Percentiles rank a stretch among this genome's conserved stretches.
Evolutionary conservation across 169 alveolate species (phyloP).

Genomic region (Theileria parva): DNA sequence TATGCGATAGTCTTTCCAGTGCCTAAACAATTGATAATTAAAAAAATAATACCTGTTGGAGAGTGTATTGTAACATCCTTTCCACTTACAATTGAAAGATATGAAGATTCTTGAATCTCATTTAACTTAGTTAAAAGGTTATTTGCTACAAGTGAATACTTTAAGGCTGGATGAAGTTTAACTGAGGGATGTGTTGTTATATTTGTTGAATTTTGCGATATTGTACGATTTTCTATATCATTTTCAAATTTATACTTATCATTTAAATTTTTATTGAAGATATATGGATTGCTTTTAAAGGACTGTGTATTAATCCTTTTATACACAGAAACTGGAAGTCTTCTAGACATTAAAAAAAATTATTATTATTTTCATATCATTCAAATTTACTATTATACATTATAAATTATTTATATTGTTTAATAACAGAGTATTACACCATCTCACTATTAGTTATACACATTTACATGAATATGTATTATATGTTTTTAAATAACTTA

Average conservation of each 20-base stretch:
- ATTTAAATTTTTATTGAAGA: slow-evolving; percentile 6
- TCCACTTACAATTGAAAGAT: slow-evolving; percentile 72
- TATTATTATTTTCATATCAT: not conserved
- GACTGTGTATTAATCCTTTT: slow-evolving; percentile 20
- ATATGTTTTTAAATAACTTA: no score
- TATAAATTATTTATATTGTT: no score
- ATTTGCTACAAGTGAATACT: slow-evolving; percentile 34
- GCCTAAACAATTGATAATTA: slow-evolving; percentile 33
- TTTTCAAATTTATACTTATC: not conserved
- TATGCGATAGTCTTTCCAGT: slow-evolving; percentile 78
- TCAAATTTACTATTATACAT: no score
- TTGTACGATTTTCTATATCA: not conserved
- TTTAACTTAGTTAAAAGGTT: slow-evolving; percentile 59
- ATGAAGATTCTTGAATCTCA: slow-evolving; percentile 64
- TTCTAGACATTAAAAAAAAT: slow-evolving; percentile 1
- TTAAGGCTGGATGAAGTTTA: slow-evolving; percentile 44
- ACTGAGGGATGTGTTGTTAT: slow-evolving; percentile 12
- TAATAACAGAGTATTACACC: no score
- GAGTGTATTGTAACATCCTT: slow-evolving; percentile 71
- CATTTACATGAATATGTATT: no score
- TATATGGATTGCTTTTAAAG: slow-evolving; percentile 27
- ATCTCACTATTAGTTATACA: no score
- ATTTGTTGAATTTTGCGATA: not conserved
- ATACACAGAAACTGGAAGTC: slow-evolving; percentile 9
- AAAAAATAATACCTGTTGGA: slow-evolving; percentile 36